Evolutionary conservation across 306 rosid species (phyloP).

Genomic region (Arachis stenosperma): DNA sequence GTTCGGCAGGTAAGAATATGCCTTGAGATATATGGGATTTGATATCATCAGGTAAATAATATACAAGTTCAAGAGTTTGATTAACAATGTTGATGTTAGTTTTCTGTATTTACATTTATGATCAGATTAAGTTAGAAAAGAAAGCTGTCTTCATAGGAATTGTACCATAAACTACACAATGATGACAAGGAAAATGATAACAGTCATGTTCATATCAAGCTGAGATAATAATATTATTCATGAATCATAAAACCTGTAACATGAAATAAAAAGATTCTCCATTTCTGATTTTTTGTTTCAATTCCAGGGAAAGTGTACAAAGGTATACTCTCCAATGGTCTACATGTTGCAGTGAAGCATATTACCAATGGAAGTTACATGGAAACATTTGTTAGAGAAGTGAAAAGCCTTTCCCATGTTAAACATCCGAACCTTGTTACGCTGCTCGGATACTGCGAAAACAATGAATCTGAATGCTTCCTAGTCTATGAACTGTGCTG

Average conservation of each 20-base stretch:
- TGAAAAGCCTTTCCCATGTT: conserved; percentile 63
- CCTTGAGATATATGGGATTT: background rate
- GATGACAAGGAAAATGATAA: background rate
- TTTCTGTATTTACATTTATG: background rate
- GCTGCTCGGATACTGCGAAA: conserved; percentile 55
- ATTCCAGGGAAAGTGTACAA: conserved; percentile 61
- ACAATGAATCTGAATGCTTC: conserved; percentile 56
- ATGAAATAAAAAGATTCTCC: background rate
- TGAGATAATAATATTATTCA: background rate
- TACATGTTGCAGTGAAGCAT: conserved; percentile 66
- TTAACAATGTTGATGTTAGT: conserved; percentile 5
- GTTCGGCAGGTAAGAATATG: conserved; percentile 58
- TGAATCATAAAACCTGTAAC: conserved; percentile 5
- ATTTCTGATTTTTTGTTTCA: background rate
- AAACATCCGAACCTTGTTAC: conserved; percentile 64
- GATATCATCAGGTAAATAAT: no score
- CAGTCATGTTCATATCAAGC: background rate
- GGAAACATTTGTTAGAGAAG: conserved; percentile 68
- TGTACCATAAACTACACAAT: background rate
- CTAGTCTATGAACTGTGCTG: conserved; percentile 73
- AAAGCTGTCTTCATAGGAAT: background rate
- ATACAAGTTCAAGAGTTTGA: conserved; percentile 8
- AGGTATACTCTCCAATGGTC: conserved; percentile 58
- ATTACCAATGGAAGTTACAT: conserved; percentile 56
- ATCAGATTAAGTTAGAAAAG: conserved; percentile 7